These are phyloP conservation scores for Aspergillus pseudoviridinutans DNA, from an alignment of 2,329 filamentous ascomycete genomes.

Conservation along the genomic window DNA sequence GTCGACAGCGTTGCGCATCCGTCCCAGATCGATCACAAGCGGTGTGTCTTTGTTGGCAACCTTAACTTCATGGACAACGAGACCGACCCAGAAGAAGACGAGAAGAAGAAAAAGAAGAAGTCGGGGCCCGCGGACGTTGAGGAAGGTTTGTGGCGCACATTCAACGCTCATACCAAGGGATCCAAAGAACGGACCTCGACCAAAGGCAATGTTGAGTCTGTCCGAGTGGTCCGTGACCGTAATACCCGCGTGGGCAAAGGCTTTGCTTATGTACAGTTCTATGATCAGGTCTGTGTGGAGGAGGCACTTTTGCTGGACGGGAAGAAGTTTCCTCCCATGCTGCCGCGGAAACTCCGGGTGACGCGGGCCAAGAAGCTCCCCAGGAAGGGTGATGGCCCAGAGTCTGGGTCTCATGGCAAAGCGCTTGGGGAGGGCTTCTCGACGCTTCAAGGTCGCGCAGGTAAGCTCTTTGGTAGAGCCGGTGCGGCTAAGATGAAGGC, in stretches of 20 bases:
- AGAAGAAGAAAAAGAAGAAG: constrained; percentile 67
- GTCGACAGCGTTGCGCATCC: constrained; percentile 91
- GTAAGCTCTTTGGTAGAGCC: constrained; percentile 36
- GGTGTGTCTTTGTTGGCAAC: constrained; percentile 95
- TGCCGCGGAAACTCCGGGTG: constrained; percentile 84
- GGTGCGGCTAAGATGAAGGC: constrained; percentile 35
- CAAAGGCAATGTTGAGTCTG: constrained; percentile 81
- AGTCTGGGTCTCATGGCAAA: constrained; percentile 15
- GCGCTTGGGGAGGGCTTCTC: constrained; percentile 25
- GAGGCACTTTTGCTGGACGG: constrained; percentile 82
- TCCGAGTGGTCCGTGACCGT: constrained; percentile 84
- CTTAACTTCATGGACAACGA: constrained; percentile 95
- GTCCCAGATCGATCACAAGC: constrained; percentile 72
- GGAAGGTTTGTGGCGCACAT: constrained; percentile 62
- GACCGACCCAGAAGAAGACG: constrained; percentile 58
- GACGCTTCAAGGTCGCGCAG: constrained; percentile 38
- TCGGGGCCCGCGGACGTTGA: constrained; percentile 80
- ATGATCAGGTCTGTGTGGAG: constrained; percentile 84
- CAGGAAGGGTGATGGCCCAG: constrained; percentile 36
- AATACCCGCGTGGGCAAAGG: constrained; percentile 93
- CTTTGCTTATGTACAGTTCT: constrained; percentile 96
- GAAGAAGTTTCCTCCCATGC: constrained; percentile 90
- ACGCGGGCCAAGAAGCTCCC: constrained; percentile 72
- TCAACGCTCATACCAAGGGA: constrained; percentile 33
- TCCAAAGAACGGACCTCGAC: constrained; percentile 37